Evolutionary conservation across 2,329 filamentous ascomycete genomes (phyloP).

Genomic region (Verticillium albo-atrum): DNA sequence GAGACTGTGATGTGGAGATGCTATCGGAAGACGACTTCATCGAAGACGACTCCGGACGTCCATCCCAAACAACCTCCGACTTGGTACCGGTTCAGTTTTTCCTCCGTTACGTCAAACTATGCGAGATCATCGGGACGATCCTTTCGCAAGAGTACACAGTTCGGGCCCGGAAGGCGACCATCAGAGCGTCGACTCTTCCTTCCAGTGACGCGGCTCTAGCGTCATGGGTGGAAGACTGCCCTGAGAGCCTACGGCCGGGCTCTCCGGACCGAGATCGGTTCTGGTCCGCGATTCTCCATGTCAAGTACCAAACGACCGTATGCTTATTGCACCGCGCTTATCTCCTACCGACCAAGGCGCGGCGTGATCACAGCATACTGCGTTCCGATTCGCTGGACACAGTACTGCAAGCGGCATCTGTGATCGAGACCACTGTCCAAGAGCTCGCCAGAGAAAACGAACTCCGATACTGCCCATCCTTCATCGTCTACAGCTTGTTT

Average conservation of each 20-base stretch:
- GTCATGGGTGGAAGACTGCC: conserved; percentile 96
- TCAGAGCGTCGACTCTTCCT: conserved; percentile 89
- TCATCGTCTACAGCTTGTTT: conserved; percentile 95
- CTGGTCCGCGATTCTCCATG: conserved; percentile 89
- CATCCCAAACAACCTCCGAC: conserved; percentile 74
- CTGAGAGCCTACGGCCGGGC: conserved; percentile 91
- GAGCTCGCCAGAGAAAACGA: conserved; percentile 79
- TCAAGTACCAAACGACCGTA: conserved; percentile 97
- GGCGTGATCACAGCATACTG: conserved; percentile 70
- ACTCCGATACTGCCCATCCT: conserved; percentile 85
- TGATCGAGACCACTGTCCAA: conserved; percentile 96
- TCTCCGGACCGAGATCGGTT: conserved; percentile 81
- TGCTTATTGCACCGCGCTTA: conserved; percentile 91
- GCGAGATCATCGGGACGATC: conserved; percentile 96
- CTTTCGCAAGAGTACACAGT: conserved; percentile 96
- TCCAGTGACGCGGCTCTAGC: conserved; percentile 97
- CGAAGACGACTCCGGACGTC: conserved; percentile 77
- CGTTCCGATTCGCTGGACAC: conserved; percentile 82
- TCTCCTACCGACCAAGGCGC: conserved; percentile 68
- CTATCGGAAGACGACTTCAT: conserved; percentile 92
- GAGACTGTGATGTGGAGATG: conserved; percentile 98
- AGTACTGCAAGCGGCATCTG: conserved; percentile 91
- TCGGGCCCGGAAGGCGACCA: conserved; percentile 80
- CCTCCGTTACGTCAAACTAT: conserved; percentile 94
- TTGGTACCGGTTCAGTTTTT: conserved; percentile 96